A percentile compares a stretch with the other conserved stretches of the same genome.
Conservation (phyloP, 106 monocot genomes). For the Ottelia alismoides region DNA sequence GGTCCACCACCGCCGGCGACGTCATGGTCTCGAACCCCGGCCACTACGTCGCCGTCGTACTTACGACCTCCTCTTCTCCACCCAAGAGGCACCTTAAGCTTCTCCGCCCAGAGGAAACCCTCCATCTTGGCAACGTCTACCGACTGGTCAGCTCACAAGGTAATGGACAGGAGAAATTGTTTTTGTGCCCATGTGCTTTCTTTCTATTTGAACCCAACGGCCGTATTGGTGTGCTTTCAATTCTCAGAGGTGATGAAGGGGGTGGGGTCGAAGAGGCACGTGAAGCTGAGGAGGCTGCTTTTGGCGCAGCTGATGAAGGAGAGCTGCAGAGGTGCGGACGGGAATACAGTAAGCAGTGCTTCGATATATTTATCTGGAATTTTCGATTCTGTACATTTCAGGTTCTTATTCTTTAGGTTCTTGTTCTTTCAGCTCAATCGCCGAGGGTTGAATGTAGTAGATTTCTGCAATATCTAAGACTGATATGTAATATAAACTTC, state of each 20-base stretch:
- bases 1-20: constrained; percentile 11
- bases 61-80: neutral
- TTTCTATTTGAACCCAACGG: neutral
- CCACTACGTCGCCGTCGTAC: constrained; percentile 15
- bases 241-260: constrained; percentile 34
- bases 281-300: constrained; percentile 25
- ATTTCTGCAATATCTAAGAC: neutral
- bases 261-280: constrained; percentile 28
- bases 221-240: neutral
- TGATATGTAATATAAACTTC: no score
- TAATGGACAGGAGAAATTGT: no score
- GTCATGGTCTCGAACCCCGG: constrained; percentile 22
- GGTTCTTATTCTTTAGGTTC: neutral
- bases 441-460: no score
- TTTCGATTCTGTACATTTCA: neutral
- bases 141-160: constrained; percentile 12
- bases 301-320: constrained; percentile 2
- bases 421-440: neutral
- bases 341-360: neutral
- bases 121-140: constrained; percentile 11
- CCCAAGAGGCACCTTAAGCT: constrained; percentile 13
- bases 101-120: constrained; percentile 10
- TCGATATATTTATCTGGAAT: neutral
- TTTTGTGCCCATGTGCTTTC: neutral
- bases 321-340: neutral